Percentiles rank a stretch among this genome's conserved stretches.
These are phyloP conservation scores for Hevea brasiliensis DNA, from an alignment of 345 rosid species.

Conservation along the genomic window DNA sequence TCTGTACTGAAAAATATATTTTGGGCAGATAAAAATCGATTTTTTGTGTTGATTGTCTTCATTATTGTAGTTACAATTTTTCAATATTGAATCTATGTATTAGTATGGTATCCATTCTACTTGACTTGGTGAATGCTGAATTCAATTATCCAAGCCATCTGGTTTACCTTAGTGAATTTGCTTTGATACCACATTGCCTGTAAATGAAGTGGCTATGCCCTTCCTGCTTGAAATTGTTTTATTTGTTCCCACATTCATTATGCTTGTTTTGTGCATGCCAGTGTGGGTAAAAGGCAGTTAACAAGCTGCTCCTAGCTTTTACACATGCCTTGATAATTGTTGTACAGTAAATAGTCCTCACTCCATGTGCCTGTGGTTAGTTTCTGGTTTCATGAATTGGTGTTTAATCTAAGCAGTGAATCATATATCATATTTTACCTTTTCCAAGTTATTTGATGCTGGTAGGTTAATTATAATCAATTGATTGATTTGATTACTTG, in stretches of 20 bases:
- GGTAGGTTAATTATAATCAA: not conserved
- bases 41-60: not conserved
- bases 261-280: not conserved
- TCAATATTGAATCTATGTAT: not conserved
- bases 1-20: not conserved
- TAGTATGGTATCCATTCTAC: not conserved
- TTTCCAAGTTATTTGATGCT: not conserved
- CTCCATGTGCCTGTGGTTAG: not conserved
- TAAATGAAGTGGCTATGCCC: too few relatives aligned
- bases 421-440: not conserved
- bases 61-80: not conserved
- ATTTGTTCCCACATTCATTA: not conserved
- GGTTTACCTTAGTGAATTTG: too few relatives aligned
- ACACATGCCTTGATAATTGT: not conserved
- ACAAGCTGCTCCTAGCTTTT: not conserved
- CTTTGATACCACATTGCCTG: too few relatives aligned
- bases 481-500: conserved; percentile 6
- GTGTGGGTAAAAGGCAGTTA: not conserved
- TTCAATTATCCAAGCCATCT: not conserved
- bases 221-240: too few relatives aligned
- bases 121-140: not conserved
- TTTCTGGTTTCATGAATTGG: not conserved
- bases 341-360: not conserved
- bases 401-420: not conserved
- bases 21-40: not conserved